These are phyloP conservation scores for Artemisia tridentata DNA, from an alignment of 129 eudicot species.

Conservation along the genomic window DNA sequence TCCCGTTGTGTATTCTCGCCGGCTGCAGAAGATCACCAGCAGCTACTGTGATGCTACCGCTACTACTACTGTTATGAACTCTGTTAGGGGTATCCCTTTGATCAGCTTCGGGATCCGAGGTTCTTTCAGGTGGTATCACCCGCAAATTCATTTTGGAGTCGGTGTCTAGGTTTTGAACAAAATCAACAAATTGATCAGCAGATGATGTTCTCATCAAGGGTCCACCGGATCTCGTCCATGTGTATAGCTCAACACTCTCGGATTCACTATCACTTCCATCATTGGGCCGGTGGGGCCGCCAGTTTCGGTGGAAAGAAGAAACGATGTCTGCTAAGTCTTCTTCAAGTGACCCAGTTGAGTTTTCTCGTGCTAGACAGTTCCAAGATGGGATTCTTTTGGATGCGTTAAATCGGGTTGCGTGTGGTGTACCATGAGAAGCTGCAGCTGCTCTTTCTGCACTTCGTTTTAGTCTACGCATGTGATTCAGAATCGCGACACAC, in stretches of 20 bases:
- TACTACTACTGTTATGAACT: constrained; percentile 21
- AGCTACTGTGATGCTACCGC: constrained; percentile 67
- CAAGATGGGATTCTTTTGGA: constrained; percentile 90
- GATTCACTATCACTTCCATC: constrained; percentile 89
- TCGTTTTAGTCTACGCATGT: constrained; percentile 82
- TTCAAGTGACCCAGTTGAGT: constrained; percentile 89
- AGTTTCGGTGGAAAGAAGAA: constrained; percentile 46
- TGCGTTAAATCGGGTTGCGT: constrained; percentile 59
- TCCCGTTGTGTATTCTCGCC: constrained; percentile 62
- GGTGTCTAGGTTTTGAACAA: constrained; percentile 60
- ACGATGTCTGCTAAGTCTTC: constrained; percentile 58
- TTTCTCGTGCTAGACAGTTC: constrained; percentile 91
- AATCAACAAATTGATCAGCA: constrained; percentile 64
- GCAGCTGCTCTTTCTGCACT: constrained; percentile 91
- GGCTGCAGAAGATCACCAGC: constrained; percentile 88
- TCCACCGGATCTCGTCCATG: constrained; percentile 95
- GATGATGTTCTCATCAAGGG: constrained; percentile 95
- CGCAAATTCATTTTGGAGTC: constrained; percentile 51
- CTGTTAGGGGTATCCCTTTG: constrained; percentile 25
- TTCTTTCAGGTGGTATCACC: constrained; percentile 55
- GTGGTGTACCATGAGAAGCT: constrained; percentile 51
- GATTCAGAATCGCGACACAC: constrained; percentile 78
- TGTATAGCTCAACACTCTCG: constrained; percentile 46
- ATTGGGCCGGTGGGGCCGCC: constrained; percentile 49
- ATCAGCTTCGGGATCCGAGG: constrained; percentile 47